phyloP scores from a whole-genome alignment of 2,329 filamentous ascomycete genomes.

The Neopestalotiopsis rosae region DNA sequence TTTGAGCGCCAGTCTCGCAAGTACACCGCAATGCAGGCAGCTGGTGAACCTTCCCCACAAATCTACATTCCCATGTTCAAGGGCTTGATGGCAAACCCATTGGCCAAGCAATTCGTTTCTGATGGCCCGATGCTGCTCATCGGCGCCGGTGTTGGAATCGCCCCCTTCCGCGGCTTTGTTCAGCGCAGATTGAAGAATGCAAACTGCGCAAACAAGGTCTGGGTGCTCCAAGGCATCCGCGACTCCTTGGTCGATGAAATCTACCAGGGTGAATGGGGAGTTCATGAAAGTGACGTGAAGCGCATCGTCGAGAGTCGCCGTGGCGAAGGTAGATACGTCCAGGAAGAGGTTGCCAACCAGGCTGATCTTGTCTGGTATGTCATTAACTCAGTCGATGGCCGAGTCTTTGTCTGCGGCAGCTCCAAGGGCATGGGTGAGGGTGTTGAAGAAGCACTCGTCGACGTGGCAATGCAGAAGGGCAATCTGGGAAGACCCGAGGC shows the following conservation, averaged over 20 bases:
- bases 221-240: conserved; percentile 41
- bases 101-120: conserved; percentile 87
- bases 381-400: conserved; percentile 92
- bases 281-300: conserved; percentile 86
- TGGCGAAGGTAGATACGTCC: conserved; percentile 88
- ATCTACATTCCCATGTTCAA: conserved; percentile 96
- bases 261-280: conserved; percentile 95
- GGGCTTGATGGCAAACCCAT: conserved; percentile 94
- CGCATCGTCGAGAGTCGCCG: conserved; percentile 78
- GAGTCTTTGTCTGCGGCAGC: conserved; percentile 95
- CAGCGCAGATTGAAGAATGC: conserved; percentile 65
- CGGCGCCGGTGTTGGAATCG: conserved; percentile 94
- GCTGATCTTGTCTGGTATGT: conserved; percentile 99
- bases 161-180: conserved; percentile 96
- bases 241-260: conserved; percentile 95
- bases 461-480: conserved; percentile 92
- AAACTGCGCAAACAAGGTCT: conserved; percentile 43
- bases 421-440: conserved; percentile 98
- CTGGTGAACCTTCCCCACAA: conserved; percentile 62
- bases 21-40: conserved; percentile 71
- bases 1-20: conserved; percentile 83
- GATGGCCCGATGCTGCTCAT: conserved; percentile 98
- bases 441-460: conserved; percentile 84
- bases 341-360: conserved; percentile 90
- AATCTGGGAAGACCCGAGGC: conserved; percentile 84